Evolutionary conservation across 1,139 yeast species (phyloP), one percentile per base, ranked within the genome.

Genomic region (Arxiozyma slooffiae): DNA sequence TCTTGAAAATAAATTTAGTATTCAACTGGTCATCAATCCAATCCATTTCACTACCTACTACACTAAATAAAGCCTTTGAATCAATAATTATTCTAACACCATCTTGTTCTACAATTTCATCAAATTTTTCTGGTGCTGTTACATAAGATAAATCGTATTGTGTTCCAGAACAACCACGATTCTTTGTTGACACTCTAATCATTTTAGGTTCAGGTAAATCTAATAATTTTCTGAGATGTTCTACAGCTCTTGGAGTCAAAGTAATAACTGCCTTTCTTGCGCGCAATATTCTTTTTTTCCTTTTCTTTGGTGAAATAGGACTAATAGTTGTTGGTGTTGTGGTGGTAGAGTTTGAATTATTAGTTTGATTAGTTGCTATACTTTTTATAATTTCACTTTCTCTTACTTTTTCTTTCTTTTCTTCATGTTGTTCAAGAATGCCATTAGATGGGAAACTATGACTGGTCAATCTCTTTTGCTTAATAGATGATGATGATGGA

Each of bases 1-100:
- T 92, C 69, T 78, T 82, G 74, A 92, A 92, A 39, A 92, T 88
- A 67, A 92, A 92, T 64, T 95, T 79, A 18, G 95, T 82, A 38
- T 90, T 80, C 57, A 92, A 74, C 68, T 88, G 89, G 66, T 92
- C 97, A 64, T 92, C 97, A 53, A 87, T 75, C 96, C 97, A 92
- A 70, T 92, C 98, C 98, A 92, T 92, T 69, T 89, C 96, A 4
- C 95, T 85, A 1, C 98, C 98, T 53, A 92, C 95, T 48, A 92
- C 90, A 57, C 95, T 85, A 67, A 92, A 90, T 53, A 92, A 75
- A 1, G 98, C 97, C 69, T 92, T 92, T 26, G 97, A 89, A 67
- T 92, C 98, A 51, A 92, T 88, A 55, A 90, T 76, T 4, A 92
- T 95, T 69, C 82, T 86, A 46, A 92, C 95, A 26, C 95, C 97